Base-by-base conservation (phyloP, 2,329 filamentous ascomycete species). In the Epichloe aotearoae region DNA sequence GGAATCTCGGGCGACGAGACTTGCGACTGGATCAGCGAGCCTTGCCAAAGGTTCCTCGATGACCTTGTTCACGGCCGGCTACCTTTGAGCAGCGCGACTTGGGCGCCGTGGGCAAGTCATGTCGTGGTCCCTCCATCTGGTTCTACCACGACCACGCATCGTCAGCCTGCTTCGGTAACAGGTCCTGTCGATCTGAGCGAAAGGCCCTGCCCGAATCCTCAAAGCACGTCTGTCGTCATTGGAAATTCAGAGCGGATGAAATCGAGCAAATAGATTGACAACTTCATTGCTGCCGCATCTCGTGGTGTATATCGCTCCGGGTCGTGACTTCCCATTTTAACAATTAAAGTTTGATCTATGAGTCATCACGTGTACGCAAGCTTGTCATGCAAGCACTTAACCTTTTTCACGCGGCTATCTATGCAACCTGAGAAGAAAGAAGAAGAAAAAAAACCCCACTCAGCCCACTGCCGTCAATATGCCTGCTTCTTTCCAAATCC, bases 31-130 rank as follows among this genome's bases (percentile, higher is more conserved):
- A 23, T 23, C 23, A 23, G 23, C 4, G 66, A 69, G 2, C 67
- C 76, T 0, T 76, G 77, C 49, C 77, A 23, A 76, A 66, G 66
- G 23, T 83, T 83, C 61, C 69, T 83, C 30, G 79, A 84, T 50
- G 62, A 64, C 0, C 63, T 84, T 7, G 82, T 77, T 84, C 7
- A 82, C 77, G 0, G 80, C 73, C 3, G 78, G 74, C 1, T 74
- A 8, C 19, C 19, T 41, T 30, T 30, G 26, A 4, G 26, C 26
- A 19, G 39, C 39, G 7, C 39, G 17, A 41, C 19, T 73, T 54
- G 71, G 70, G 0, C 69, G 75, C 56, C 73, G 75, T 0, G 26
- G 26, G 26, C 7, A 26, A 7, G 7, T 8, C 7, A 26, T 8
- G 7, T 26, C 26, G 26, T 26, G 26, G 26, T 26, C 7, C 26